Evolutionary conservation across 2,329 filamentous ascomycete species (phyloP).

Genomic region (Cladosporium austrohemisphaericum): DNA sequence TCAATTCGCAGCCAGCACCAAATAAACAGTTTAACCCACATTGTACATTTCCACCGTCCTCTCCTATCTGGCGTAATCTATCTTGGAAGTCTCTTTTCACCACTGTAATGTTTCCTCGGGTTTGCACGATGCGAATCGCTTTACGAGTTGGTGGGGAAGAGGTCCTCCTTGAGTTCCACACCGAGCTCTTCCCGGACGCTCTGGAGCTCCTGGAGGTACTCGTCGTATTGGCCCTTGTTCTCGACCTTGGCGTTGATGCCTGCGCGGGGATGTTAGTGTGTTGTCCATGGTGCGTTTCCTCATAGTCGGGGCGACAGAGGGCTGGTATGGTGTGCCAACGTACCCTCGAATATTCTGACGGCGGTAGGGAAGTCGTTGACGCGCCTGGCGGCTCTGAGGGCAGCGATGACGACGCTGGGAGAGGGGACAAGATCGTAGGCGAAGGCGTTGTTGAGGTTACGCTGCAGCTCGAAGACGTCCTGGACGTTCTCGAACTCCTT

Average conservation of each 20-base stretch:
- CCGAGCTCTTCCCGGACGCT: slow-evolving; percentile 89
- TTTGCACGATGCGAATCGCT: background rate
- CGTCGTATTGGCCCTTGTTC: slow-evolving; percentile 94
- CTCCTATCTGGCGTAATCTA: slow-evolving; percentile 14
- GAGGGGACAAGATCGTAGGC: slow-evolving; percentile 99
- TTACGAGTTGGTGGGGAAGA: slow-evolving; percentile 60
- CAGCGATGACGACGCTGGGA: slow-evolving; percentile 82
- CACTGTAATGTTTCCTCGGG: background rate
- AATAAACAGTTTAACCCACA: slow-evolving; percentile 2
- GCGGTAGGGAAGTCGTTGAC: slow-evolving; percentile 99
- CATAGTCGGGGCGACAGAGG: background rate
- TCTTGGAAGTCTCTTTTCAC: slow-evolving; percentile 8
- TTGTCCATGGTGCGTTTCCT: background rate
- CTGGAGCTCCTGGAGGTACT: slow-evolving; percentile 93
- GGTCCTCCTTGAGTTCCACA: slow-evolving; percentile 82
- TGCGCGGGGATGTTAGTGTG: slow-evolving; percentile 37
- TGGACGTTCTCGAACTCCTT: slow-evolving; percentile 98
- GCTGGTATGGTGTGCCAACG: slow-evolving; percentile 27
- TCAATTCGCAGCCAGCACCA: background rate
- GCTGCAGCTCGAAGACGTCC: slow-evolving; percentile 97
- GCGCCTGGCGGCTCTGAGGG: slow-evolving; percentile 86
- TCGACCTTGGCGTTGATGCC: slow-evolving; percentile 99
- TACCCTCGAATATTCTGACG: slow-evolving; percentile 98
- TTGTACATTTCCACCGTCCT: slow-evolving; percentile 9
- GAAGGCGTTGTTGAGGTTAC: slow-evolving; percentile 99